A percentile compares a stretch with the other conserved stretches of the same genome.
Conservation (phyloP, 2,329 filamentous ascomycete genomes). For the Periglandula ipomoeae region DNA sequence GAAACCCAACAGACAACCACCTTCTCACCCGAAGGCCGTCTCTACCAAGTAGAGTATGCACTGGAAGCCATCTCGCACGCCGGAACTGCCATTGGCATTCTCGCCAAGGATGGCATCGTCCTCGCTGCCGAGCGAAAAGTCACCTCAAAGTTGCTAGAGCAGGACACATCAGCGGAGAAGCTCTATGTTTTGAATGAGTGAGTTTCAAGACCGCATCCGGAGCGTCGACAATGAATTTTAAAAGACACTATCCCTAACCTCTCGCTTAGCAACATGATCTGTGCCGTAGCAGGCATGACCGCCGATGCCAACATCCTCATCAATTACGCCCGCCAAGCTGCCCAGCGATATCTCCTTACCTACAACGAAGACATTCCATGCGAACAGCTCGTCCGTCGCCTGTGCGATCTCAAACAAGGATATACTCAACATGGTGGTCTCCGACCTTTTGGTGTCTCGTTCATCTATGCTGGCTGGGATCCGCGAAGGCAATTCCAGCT, state of each 20-base stretch:
- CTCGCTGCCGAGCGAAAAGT: conserved; percentile 97
- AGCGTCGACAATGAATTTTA: too few species aligned
- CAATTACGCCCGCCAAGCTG: conserved; percentile 96
- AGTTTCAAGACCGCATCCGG: too few species aligned
- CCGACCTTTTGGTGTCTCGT: conserved; percentile 94
- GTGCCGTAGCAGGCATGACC: conserved; percentile 97
- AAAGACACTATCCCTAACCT: too few species aligned
- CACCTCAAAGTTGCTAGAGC: conserved; percentile 96
- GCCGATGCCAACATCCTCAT: conserved; percentile 99
- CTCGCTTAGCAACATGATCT: conserved; percentile 99
- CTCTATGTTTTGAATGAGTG: conserved; percentile 99
- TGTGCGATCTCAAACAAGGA: conserved; percentile 97
- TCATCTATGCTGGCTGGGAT: conserved; percentile 99
- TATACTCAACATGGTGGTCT: conserved; percentile 99
- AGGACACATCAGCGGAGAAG: conserved; percentile 99
- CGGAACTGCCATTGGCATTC: conserved; percentile 90
- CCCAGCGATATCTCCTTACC: conserved; percentile 93
- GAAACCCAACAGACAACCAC: conserved; percentile 70
- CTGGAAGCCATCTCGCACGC: conserved; percentile 98
- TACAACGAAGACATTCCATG: conserved; percentile 99
- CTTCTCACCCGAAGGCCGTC: conserved; percentile 96
- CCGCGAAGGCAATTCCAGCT: conserved; percentile 94
- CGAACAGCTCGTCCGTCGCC: conserved; percentile 90
- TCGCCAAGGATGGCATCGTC: conserved; percentile 97
- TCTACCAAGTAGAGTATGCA: conserved; percentile 99